These are phyloP conservation scores for Parathielavia appendiculata DNA, from an alignment of 495 filamentous ascomycete species.

Conservation along the genomic window DNA sequence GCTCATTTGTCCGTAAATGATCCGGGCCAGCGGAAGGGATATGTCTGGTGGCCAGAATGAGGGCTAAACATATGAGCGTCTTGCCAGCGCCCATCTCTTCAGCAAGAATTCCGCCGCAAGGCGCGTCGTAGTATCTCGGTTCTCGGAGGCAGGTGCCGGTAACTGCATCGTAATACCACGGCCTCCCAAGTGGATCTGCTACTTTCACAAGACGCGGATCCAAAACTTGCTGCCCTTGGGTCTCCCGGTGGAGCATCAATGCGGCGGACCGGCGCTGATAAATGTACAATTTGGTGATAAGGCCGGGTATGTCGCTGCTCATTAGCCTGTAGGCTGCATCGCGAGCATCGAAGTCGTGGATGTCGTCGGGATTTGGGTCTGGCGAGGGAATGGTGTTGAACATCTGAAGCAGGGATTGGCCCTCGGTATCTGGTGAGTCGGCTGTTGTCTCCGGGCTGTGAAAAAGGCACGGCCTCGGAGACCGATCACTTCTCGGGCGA, in stretches of 20 bases:
- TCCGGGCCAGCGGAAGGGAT: conserved; percentile 62
- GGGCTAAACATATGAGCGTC: conserved; percentile 78
- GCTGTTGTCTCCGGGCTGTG: not conserved
- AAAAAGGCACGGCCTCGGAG: conserved; percentile 4
- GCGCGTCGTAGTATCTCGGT: conserved; percentile 66
- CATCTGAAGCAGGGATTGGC: conserved; percentile 67
- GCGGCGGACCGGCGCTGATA: conserved; percentile 83
- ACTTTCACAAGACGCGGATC: conserved; percentile 66
- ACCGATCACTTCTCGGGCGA: not conserved
- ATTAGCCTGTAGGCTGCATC: conserved; percentile 62
- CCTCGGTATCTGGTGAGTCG: conserved; percentile 10
- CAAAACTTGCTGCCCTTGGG: conserved; percentile 54
- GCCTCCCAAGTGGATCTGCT: conserved; percentile 53
- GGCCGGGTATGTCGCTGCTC: conserved; percentile 48
- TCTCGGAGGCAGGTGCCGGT: conserved; percentile 55
- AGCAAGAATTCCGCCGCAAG: conserved; percentile 71
- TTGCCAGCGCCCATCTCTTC: conserved; percentile 75
- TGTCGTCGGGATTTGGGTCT: conserved; percentile 46
- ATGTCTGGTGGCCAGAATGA: conserved; percentile 74
- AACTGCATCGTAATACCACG: conserved; percentile 70
- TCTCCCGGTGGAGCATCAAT: conserved; percentile 79
- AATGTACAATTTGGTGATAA: conserved; percentile 64
- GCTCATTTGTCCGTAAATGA: conserved; percentile 13
- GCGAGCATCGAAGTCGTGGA: conserved; percentile 52
- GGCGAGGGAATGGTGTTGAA: conserved; percentile 84